Percentiles rank a stretch among this genome's conserved stretches.
Conservation (phyloP, 495 filamentous ascomycete genomes). For the Penicillium herquei region DNA sequence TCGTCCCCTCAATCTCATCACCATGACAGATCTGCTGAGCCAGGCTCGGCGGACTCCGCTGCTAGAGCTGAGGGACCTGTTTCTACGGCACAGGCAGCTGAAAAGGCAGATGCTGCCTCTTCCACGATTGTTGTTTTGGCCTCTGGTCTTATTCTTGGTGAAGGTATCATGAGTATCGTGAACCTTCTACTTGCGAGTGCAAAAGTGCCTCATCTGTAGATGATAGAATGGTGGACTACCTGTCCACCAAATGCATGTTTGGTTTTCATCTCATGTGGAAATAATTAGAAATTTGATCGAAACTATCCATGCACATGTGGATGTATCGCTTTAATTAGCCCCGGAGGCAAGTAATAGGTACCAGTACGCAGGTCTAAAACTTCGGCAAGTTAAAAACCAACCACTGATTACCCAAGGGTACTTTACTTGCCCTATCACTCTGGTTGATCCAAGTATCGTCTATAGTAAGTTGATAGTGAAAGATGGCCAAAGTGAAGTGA, state of each 20-base stretch:
- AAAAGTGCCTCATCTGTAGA: conserved; percentile 70
- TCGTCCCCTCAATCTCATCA: background rate
- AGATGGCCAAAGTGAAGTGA: too few relatives aligned
- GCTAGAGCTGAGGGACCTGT: background rate
- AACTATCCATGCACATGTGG: too few relatives aligned
- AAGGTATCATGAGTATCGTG: conserved; percentile 90
- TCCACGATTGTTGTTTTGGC: conserved; percentile 63
- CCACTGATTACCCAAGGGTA: too few relatives aligned
- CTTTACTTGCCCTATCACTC: too few relatives aligned
- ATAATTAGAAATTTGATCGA: too few relatives aligned
- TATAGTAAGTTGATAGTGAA: too few relatives aligned
- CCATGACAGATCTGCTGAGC: background rate
- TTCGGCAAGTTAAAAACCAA: too few relatives aligned
- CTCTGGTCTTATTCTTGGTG: conserved; percentile 85
- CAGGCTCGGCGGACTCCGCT: background rate
- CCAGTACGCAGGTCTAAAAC: too few relatives aligned
- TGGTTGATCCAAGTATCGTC: too few relatives aligned
- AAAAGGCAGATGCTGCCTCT: conserved; percentile 43
- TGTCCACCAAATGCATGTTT: background rate
- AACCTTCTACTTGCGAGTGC: conserved; percentile 82
- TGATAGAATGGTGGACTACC: background rate
- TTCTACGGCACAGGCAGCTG: conserved; percentile 24
- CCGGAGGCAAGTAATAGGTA: too few relatives aligned
- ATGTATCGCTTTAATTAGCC: too few relatives aligned
- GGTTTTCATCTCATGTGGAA: background rate